phyloP scores from a whole-genome alignment of 163 green algal species.

The Scenedesmus sp. region DNA sequence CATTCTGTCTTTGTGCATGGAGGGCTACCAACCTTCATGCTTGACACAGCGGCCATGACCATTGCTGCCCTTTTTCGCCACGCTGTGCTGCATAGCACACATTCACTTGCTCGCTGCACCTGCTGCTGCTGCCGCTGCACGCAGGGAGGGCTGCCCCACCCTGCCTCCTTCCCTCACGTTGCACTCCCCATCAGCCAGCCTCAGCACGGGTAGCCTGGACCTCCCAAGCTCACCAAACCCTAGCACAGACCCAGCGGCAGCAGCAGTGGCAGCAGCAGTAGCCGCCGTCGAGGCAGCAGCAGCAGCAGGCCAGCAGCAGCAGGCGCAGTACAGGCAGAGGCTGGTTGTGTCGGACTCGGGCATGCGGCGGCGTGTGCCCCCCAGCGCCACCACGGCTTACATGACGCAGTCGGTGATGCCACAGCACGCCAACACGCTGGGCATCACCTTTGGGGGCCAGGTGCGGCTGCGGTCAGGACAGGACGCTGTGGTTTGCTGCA shows the following conservation, averaged over 20 bases:
- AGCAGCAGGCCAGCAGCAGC: conserved; percentile 15
- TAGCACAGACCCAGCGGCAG: conserved; percentile 5
- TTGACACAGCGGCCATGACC: neutral
- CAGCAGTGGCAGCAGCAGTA: conserved; percentile 20
- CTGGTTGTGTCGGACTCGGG: neutral
- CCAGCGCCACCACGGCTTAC: conserved; percentile 75
- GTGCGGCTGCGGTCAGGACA: neutral
- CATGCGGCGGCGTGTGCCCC: conserved; percentile 46
- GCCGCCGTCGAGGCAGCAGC: neutral
- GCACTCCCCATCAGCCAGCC: neutral
- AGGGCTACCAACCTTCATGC: neutral
- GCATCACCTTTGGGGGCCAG: conserved; percentile 82
- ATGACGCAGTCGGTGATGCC: conserved; percentile 90
- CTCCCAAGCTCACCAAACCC: neutral
- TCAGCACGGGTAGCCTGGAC: neutral
- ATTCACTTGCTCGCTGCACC: too few relatives aligned
- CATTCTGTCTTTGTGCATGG: too few relatives aligned
- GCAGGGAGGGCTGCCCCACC: conserved; percentile 60
- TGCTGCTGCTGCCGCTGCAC: neutral
- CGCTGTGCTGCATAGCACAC: too few relatives aligned
- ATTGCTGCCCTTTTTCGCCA: too few relatives aligned
- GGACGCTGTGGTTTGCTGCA: too few relatives aligned
- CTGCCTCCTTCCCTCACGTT: conserved; percentile 42
- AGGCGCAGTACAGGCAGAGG: neutral
- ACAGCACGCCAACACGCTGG: conserved; percentile 90